Base-by-base conservation (phyloP, 108 stramenopile genomes). In the Ochromonas danica region DNA sequence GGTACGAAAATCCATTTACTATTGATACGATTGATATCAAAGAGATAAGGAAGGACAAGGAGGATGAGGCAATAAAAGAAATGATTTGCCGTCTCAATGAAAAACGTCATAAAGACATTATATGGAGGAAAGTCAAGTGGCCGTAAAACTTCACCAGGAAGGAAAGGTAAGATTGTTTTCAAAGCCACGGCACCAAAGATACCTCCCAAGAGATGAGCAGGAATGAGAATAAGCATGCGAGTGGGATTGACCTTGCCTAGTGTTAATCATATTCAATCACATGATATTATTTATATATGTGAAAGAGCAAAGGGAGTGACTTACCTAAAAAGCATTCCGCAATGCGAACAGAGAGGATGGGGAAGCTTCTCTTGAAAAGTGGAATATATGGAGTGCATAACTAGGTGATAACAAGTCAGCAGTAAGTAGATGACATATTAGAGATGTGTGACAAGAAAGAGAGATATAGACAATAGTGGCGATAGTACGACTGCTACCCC, bases 301-400 rank as follows among this genome's bases (percentile, higher is more conserved):
- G 63, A 67, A 10, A 6, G 17, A 67, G 3, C 31, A 10, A 67
- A 31, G 17, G 3, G 35, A 67, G 3, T 14, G 30, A 14, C 63
- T 67, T 33, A 67, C 63, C 63, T 10, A 67, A 6, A 67, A 67
- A 10, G 25, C 33, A 31, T 67, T 67, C 63, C 6, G 63, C 63
- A 28, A 67, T 3, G 3, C 63, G 63, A 35, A 67, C 25, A 36
- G 35, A 6, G 14, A 67, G 25, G 10, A 67, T 28, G 3, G 63
- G 63, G 6, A 36, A 67, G 3, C 10, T 31, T 25, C 31, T 36
- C 25, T 67, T 67, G 33, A 67, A 67, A 67, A 36, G 6, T 25
- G 63, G 63, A 67, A 67, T 10, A 22, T 57, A 10, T 57, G 51
- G 10, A 17, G 10, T 10, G 17, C 10, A 17, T 22, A 22, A 22